Evolutionary conservation across 2,329 filamentous ascomycete genomes (phyloP).

Genomic region (Calonectria henricotiae): DNA sequence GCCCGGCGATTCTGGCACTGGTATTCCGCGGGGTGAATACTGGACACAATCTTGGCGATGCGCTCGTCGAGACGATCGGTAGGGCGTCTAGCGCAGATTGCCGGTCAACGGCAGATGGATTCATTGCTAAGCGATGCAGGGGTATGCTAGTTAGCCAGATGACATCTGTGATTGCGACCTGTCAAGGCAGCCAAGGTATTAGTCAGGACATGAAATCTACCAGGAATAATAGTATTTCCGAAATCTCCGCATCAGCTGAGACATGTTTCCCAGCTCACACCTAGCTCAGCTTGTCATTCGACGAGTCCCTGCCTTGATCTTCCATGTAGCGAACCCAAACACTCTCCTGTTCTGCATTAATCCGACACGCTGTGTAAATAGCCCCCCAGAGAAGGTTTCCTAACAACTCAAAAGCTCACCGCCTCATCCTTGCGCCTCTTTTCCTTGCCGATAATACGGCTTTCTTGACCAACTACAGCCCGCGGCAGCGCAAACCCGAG

Average conservation of each 20-base stretch:
- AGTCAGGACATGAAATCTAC: background rate
- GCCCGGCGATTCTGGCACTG: too few species aligned
- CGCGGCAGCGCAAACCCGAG: slow-evolving; percentile 78
- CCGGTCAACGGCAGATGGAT: background rate
- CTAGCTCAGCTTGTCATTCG: background rate
- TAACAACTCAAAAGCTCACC: slow-evolving; percentile 36
- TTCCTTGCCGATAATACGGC: slow-evolving; percentile 61
- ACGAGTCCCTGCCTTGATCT: background rate
- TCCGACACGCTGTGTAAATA: background rate
- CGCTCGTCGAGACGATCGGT: background rate
- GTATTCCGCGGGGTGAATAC: too few species aligned
- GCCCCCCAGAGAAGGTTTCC: too few species aligned
- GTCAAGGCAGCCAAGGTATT: too few species aligned
- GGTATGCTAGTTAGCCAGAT: slow-evolving; percentile 13
- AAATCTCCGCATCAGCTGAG: slow-evolving; percentile 1
- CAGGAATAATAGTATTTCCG: background rate
- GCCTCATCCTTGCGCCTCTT: slow-evolving; percentile 43
- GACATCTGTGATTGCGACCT: background rate
- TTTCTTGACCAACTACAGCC: slow-evolving; percentile 78
- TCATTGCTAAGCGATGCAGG: slow-evolving; percentile 6
- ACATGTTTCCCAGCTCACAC: background rate
- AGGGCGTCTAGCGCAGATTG: background rate
- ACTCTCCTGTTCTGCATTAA: background rate
- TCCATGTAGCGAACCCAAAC: background rate
- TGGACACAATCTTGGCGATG: too few species aligned